A percentile compares a stretch with the other conserved stretches of the same genome.
Evolutionary conservation across 768 basidiomycete species (phyloP).

Genomic region (Leccinum arenicola): DNA sequence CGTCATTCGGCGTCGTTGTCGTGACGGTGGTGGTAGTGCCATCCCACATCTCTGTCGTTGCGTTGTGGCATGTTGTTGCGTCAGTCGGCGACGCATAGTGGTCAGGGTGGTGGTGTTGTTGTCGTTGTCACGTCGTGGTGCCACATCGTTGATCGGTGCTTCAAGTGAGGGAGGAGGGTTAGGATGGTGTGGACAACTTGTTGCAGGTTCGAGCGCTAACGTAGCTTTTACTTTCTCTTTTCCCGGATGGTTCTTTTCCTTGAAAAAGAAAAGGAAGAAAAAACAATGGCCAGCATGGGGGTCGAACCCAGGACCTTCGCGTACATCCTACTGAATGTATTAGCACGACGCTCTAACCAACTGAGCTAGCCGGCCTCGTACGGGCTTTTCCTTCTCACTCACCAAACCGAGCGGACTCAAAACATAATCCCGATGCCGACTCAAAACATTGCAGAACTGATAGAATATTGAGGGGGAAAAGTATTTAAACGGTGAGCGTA

Average conservation of each 20-base stretch:
- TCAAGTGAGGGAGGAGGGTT: too few relatives aligned
- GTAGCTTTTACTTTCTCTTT: not conserved
- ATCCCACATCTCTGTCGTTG: too few relatives aligned
- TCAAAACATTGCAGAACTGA: not conserved
- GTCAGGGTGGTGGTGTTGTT: too few relatives aligned
- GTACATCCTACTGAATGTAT: slow-evolving; percentile 18
- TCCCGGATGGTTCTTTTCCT: not conserved
- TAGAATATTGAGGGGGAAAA: slow-evolving; percentile 1
- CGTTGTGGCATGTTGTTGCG: too few relatives aligned
- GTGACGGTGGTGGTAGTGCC: too few relatives aligned
- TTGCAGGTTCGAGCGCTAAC: slow-evolving; percentile 83
- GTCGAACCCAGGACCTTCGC: slow-evolving; percentile 42
- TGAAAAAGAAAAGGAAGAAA: not conserved
- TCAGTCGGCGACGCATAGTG: too few relatives aligned
- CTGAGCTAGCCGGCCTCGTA: slow-evolving; percentile 81
- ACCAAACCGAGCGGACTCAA: not conserved
- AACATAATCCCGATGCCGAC: not conserved
- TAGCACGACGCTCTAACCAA: slow-evolving; percentile 93
- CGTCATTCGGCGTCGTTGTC: too few relatives aligned
- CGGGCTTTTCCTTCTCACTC: not conserved
- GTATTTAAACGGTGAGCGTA: slow-evolving; percentile 12
- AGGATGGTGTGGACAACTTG: too few relatives aligned
- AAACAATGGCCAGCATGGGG: slow-evolving; percentile 37
- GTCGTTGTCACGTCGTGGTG: too few relatives aligned
- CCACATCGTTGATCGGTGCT: too few relatives aligned